These are phyloP conservation scores for Cokeromyces recurvatus DNA, from an alignment of 371 early-diverging fungal genomes.

Conservation along the genomic window DNA sequence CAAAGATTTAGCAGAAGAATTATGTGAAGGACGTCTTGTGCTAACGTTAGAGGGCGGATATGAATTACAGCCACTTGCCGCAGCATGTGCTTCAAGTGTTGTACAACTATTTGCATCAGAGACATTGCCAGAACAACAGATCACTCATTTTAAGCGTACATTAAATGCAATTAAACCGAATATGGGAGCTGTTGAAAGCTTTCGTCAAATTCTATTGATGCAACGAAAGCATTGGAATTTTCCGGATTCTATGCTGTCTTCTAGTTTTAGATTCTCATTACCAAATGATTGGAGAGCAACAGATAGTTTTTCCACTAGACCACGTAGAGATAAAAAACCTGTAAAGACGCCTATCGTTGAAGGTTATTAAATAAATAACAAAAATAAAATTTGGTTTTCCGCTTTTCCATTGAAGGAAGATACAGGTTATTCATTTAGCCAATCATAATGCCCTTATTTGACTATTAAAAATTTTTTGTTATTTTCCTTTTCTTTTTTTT, in stretches of 20 bases:
- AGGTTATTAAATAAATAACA: conserved; percentile 17
- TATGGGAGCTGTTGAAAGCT: conserved; percentile 44
- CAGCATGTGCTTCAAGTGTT: conserved; percentile 41
- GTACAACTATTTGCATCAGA: conserved; percentile 40
- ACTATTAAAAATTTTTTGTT: too few species aligned
- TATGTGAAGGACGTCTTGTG: conserved; percentile 51
- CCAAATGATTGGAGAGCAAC: conserved; percentile 56
- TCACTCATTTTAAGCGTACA: conserved; percentile 30
- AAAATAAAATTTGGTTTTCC: background rate
- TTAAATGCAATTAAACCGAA: conserved; percentile 54
- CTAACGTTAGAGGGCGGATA: conserved; percentile 53
- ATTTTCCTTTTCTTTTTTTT: too few species aligned
- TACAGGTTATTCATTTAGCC: too few species aligned
- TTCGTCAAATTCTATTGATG: conserved; percentile 34
- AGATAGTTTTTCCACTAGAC: conserved; percentile 49
- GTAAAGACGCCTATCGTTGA: conserved; percentile 25
- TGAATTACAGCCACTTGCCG: conserved; percentile 43
- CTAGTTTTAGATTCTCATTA: conserved; percentile 45
- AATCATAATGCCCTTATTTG: too few species aligned
- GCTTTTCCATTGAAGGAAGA: too few species aligned
- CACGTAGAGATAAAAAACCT: conserved; percentile 38
- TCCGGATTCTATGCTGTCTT: conserved; percentile 32
- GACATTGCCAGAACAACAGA: conserved; percentile 36
- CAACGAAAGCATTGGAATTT: conserved; percentile 54
- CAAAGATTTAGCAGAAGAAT: conserved; percentile 46